phyloP scores from a whole-genome alignment of 2,329 filamentous ascomycete genomes.

The Colletotrichum spaethianum region DNA sequence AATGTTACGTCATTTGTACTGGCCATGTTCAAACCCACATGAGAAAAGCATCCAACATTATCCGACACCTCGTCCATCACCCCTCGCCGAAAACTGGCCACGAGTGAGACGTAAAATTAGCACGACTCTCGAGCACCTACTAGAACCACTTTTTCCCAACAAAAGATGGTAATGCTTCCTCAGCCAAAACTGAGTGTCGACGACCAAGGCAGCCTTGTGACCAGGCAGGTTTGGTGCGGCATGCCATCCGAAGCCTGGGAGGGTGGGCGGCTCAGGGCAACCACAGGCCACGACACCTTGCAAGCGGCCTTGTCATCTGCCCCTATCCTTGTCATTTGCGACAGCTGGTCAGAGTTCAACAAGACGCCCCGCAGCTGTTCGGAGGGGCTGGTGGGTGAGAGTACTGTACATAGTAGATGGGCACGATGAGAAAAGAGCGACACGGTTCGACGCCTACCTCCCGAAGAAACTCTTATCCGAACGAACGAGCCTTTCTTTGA shows the following conservation, averaged over 20 bases:
- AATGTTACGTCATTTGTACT: constrained; percentile 33
- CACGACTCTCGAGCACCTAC: not conserved
- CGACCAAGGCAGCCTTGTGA: constrained; percentile 40
- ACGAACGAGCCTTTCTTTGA: not conserved
- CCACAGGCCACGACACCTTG: constrained; percentile 35
- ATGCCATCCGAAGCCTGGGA: constrained; percentile 36
- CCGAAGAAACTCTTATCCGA: not conserved
- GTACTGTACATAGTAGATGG: not conserved
- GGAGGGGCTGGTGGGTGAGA: not conserved
- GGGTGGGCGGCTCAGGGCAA: constrained; percentile 35
- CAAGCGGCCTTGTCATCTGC: constrained; percentile 32
- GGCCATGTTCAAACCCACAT: constrained; percentile 14
- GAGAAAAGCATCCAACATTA: constrained; percentile 8
- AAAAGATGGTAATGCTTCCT: not conserved
- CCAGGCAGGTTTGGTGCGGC: constrained; percentile 39
- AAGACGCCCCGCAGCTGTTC: constrained; percentile 18
- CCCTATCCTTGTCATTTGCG: constrained; percentile 25
- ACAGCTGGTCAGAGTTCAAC: constrained; percentile 30
- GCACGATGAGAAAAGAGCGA: not conserved
- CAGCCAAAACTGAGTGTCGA: not conserved
- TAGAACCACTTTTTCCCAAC: constrained; percentile 19
- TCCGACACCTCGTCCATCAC: not conserved
- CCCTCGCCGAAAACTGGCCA: constrained; percentile 6
- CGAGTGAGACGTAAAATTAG: constrained; percentile 11
- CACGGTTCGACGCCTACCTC: not conserved